A percentile compares a stretch with the other conserved stretches of the same genome.
Evolutionary conservation across 2,329 filamentous ascomycete genomes (phyloP).

Genomic region (Zelopaecilomyces penicillatus): DNA sequence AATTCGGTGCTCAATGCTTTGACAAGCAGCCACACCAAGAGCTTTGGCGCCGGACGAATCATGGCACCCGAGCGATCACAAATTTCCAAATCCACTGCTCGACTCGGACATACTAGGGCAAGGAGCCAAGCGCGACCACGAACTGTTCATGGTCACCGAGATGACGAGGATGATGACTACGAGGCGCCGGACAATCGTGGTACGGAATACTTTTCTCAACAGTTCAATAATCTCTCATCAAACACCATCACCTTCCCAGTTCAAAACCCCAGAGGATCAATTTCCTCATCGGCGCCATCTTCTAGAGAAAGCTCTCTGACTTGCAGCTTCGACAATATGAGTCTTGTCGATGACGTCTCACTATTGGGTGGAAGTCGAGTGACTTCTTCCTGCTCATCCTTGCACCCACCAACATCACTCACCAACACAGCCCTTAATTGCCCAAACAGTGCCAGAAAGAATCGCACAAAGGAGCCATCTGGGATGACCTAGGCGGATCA

Average conservation of each 20-base stretch:
- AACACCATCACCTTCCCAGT: constrained; percentile 12
- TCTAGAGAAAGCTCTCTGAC: constrained; percentile 38
- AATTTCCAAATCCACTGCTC: constrained; percentile 39
- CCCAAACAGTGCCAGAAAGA: constrained; percentile 13
- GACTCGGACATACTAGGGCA: constrained; percentile 38
- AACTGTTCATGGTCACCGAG: constrained; percentile 32
- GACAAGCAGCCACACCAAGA: constrained; percentile 46
- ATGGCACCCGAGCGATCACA: constrained; percentile 40
- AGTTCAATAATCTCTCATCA: constrained; percentile 6
- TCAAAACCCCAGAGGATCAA: constrained; percentile 19
- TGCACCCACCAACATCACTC: constrained; percentile 14
- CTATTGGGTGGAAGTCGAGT: constrained; percentile 35
- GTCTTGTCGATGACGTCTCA: constrained; percentile 26
- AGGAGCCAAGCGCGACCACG: constrained; percentile 30
- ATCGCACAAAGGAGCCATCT: constrained; percentile 11
- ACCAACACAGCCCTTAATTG: constrained; percentile 22
- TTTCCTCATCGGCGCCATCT: constrained; percentile 17
- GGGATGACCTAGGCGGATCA: constrained; percentile 23
- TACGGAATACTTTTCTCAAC: constrained; percentile 20
- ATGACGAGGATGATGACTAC: constrained; percentile 29
- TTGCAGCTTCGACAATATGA: constrained; percentile 30
- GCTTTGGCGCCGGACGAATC: constrained; percentile 47
- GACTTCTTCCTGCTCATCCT: constrained; percentile 25
- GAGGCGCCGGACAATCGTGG: constrained; percentile 23
- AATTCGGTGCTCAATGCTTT: constrained; percentile 9